These are phyloP conservation scores for Taiwanofungus camphoratus DNA, from an alignment of 1,284 basidiomycete genomes.

Conservation along the genomic window DNA sequence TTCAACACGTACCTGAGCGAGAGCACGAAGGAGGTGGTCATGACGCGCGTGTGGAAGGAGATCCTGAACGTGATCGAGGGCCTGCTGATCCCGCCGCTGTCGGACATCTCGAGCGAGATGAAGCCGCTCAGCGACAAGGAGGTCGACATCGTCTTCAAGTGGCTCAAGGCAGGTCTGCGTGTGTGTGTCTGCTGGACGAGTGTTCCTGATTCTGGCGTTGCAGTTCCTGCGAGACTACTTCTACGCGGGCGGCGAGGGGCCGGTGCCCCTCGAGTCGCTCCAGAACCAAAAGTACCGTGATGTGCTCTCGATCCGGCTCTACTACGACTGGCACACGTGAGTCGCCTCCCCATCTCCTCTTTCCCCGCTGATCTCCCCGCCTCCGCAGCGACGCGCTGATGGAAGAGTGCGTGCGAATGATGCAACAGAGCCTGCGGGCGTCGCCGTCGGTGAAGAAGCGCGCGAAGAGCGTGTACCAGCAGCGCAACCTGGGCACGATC, in stretches of 20 bases:
- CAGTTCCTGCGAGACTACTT: conserved; percentile 95
- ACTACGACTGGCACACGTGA: conserved; percentile 91
- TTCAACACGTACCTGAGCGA: conserved; percentile 86
- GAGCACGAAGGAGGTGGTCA: conserved; percentile 87
- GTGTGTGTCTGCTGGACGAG: background rate
- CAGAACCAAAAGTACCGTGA: conserved; percentile 97
- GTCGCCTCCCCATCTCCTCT: conserved; percentile 25
- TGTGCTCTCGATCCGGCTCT: conserved; percentile 82
- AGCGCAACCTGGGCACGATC: conserved; percentile 94
- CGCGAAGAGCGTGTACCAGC: conserved; percentile 85
- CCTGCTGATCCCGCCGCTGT: conserved; percentile 88
- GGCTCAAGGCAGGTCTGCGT: conserved; percentile 81
- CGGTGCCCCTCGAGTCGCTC: conserved; percentile 81
- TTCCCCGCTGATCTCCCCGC: background rate
- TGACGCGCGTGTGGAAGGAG: conserved; percentile 96
- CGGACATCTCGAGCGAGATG: conserved; percentile 87
- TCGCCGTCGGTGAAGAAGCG: conserved; percentile 79
- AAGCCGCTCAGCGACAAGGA: conserved; percentile 90
- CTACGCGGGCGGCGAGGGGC: conserved; percentile 89
- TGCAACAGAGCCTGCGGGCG: conserved; percentile 74
- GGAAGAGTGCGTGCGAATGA: conserved; percentile 95
- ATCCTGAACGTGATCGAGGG: conserved; percentile 85
- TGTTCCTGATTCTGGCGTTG: background rate
- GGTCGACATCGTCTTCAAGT: conserved; percentile 97
- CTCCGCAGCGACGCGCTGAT: conserved; percentile 74